Conservation (phyloP, 352 stramenopile species). For the Achlya hypogyna region DNA sequence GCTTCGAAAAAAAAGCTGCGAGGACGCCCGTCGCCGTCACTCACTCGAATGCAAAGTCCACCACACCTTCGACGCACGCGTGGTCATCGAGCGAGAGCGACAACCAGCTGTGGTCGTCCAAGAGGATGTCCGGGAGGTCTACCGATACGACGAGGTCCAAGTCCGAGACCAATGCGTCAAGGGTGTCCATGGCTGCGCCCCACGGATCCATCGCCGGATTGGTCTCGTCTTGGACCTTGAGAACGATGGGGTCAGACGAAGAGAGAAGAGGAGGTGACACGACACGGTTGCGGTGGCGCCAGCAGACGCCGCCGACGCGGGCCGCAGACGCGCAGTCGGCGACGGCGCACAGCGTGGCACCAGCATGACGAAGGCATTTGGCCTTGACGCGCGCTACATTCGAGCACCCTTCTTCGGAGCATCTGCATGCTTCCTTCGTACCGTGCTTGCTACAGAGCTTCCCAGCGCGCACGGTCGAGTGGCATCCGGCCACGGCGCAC, state of each 20-base stretch:
- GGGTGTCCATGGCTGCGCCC: too few species aligned
- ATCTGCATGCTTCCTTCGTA: neutral
- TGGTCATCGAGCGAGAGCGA: too few species aligned
- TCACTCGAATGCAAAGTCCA: too few species aligned
- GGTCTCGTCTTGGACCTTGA: too few species aligned
- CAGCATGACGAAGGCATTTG: constrained; percentile 3
- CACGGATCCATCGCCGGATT: too few species aligned
- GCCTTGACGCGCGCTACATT: neutral
- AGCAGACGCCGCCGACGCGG: neutral
- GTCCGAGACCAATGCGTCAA: too few species aligned
- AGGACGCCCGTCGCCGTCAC: too few species aligned
- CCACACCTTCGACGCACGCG: too few species aligned
- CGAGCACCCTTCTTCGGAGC: neutral
- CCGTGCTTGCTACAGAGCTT: neutral
- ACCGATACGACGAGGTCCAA: too few species aligned
- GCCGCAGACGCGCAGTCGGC: neutral
- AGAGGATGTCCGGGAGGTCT: too few species aligned
- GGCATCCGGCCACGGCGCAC: constrained; percentile 61
- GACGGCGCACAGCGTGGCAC: neutral
- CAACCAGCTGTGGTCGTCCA: too few species aligned
- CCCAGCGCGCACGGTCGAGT: constrained; percentile 45
- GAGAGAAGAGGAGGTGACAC: neutral
- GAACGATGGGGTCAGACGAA: neutral
- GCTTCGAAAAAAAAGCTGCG: too few species aligned
- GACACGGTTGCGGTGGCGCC: neutral